phyloP scores from a whole-genome alignment of 352 stramenopile species.

The Pythium rhizo-oryzae region DNA sequence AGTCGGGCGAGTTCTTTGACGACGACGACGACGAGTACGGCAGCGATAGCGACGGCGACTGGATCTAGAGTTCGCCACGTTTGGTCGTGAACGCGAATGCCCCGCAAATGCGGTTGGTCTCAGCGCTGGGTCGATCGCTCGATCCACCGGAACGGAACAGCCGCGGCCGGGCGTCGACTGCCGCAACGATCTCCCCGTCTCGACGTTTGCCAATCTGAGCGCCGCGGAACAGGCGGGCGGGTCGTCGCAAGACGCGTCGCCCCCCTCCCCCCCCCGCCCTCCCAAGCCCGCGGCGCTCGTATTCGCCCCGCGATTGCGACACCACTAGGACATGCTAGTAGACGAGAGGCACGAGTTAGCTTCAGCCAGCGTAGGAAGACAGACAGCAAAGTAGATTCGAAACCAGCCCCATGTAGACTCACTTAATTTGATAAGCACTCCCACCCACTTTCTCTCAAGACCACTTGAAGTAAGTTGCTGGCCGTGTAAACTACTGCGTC shows the following conservation, averaged over 20 bases:
- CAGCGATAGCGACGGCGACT: slow-evolving; percentile 78
- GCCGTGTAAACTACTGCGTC: too few species aligned
- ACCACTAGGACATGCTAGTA: slow-evolving; percentile 3
- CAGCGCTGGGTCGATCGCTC: background rate
- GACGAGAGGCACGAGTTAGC: slow-evolving; percentile 8
- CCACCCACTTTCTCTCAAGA: background rate
- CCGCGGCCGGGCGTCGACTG: background rate
- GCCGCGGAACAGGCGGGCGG: too few species aligned
- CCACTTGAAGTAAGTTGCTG: too few species aligned
- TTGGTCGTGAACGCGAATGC: too few species aligned
- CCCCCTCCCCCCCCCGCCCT: too few species aligned
- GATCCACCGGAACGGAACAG: background rate
- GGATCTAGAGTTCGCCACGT: too few species aligned
- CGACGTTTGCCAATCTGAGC: background rate
- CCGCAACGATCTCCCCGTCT: background rate
- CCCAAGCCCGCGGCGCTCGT: too few species aligned
- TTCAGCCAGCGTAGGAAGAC: slow-evolving; percentile 2
- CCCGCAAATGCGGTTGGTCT: background rate
- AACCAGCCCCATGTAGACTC: slow-evolving; percentile 13
- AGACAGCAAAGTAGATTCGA: slow-evolving; percentile 16
- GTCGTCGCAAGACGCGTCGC: too few species aligned
- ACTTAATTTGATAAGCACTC: slow-evolving; percentile 16
- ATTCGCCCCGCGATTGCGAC: background rate
- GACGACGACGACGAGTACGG: slow-evolving; percentile 41
- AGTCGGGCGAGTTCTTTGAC: slow-evolving; percentile 39